Evolutionary conservation across 352 stramenopile species (phyloP).

Genomic region (Halophytophthora batemanensis): DNA sequence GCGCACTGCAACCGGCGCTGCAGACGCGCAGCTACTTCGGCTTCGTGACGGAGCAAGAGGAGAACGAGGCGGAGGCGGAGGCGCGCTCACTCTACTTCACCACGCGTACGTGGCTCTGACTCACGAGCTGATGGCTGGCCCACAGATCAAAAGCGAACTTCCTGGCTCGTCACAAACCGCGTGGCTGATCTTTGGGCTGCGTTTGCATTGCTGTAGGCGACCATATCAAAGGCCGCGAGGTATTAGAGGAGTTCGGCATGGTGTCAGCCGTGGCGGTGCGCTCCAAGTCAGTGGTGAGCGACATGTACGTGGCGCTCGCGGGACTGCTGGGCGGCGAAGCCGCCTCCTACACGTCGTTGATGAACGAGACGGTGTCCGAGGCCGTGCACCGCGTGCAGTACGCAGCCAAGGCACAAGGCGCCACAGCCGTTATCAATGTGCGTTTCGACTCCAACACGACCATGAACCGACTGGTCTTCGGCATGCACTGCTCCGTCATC

Average conservation of each 20-base stretch:
- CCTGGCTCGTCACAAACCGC: not conserved
- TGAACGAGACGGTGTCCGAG: conserved; percentile 83
- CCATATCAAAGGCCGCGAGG: conserved; percentile 60
- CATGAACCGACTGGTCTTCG: conserved; percentile 85
- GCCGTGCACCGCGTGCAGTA: conserved; percentile 77
- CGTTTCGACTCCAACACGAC: conserved; percentile 84
- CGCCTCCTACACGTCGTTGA: conserved; percentile 70
- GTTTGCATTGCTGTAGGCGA: conserved; percentile 35
- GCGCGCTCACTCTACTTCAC: conserved; percentile 58
- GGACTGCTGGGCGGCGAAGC: conserved; percentile 73
- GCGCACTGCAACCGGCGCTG: conserved; percentile 3
- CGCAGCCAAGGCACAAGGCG: conserved; percentile 60
- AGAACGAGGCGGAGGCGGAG: not conserved
- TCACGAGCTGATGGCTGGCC: not conserved
- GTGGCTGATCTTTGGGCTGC: not conserved
- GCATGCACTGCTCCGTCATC: conserved; percentile 76
- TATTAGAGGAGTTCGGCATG: conserved; percentile 72
- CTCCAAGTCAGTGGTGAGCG: conserved; percentile 79
- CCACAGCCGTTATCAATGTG: conserved; percentile 76
- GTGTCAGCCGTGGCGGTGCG: conserved; percentile 73
- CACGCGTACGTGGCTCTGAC: conserved; percentile 37
- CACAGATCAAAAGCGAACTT: conserved; percentile 1
- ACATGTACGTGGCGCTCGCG: conserved; percentile 76
- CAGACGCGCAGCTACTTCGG: conserved; percentile 10
- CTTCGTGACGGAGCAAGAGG: conserved; percentile 1